These are phyloP conservation scores for Conringia planisiliqua DNA, from an alignment of 345 rosid species.

Conservation along the genomic window DNA sequence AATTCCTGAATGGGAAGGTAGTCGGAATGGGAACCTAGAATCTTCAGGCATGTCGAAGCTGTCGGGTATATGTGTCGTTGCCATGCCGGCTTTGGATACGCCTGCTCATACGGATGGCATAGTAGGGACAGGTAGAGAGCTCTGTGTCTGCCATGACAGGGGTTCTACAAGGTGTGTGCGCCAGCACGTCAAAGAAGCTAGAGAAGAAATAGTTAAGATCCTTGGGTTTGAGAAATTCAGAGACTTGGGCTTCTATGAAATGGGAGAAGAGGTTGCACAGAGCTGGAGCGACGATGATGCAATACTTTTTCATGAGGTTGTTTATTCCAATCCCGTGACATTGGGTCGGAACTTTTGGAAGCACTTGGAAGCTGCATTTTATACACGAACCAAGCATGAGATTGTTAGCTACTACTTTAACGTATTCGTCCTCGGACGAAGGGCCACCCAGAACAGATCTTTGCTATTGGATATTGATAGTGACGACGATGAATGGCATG, in stretches of 20 bases:
- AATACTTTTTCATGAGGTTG: constrained; percentile 47
- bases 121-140: constrained; percentile 36
- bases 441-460: constrained; percentile 65
- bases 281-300: constrained; percentile 65
- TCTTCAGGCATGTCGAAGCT: constrained; percentile 15
- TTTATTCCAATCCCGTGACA: constrained; percentile 56
- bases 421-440: constrained; percentile 54
- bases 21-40: constrained; percentile 3
- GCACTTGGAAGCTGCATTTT: constrained; percentile 50
- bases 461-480: constrained; percentile 54
- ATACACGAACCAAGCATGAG: constrained; percentile 51
- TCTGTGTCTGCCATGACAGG: constrained; percentile 54
- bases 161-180: constrained; percentile 57
- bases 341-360: constrained; percentile 65
- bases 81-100: constrained; percentile 28
- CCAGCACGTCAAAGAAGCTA: constrained; percentile 59
- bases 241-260: constrained; percentile 57
- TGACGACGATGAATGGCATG: constrained; percentile 82
- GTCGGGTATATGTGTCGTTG: constrained; percentile 48
- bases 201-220: constrained; percentile 44
- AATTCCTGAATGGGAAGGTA: constrained; percentile 43
- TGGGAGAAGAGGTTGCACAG: constrained; percentile 66
- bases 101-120: constrained; percentile 2
- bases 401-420: constrained; percentile 73
- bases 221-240: constrained; percentile 54